phyloP scores from a whole-genome alignment of 1,284 basidiomycete genomes.

The Pseudozyma sp. region DNA sequence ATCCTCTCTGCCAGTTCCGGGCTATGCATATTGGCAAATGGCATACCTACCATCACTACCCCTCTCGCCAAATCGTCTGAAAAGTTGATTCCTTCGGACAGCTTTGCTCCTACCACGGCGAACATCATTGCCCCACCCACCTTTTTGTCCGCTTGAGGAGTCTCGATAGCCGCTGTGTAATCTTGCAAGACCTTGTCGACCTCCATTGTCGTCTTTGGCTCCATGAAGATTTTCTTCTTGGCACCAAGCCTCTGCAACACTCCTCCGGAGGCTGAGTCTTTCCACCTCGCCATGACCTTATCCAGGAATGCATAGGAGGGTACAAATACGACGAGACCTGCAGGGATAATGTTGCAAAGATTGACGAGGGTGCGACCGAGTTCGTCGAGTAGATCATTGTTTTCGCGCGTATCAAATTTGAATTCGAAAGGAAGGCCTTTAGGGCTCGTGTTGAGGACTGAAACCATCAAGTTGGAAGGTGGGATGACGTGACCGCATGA shows the following conservation, averaged over 20 bases:
- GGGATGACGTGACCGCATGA: conserved; percentile 96
- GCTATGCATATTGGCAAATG: conserved; percentile 91
- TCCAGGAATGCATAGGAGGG: conserved; percentile 90
- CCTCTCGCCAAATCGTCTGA: conserved; percentile 83
- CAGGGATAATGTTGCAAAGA: conserved; percentile 81
- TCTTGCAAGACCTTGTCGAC: conserved; percentile 83
- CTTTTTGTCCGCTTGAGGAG: background rate
- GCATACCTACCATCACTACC: conserved; percentile 87
- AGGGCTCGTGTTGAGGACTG: conserved; percentile 83
- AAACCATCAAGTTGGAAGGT: conserved; percentile 79
- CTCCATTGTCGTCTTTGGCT: conserved; percentile 81
- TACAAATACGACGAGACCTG: conserved; percentile 92
- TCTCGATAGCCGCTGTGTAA: conserved; percentile 76
- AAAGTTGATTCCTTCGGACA: conserved; percentile 97
- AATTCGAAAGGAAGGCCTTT: conserved; percentile 82
- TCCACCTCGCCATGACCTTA: conserved; percentile 78
- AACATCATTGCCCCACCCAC: conserved; percentile 71
- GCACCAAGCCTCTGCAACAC: conserved; percentile 75
- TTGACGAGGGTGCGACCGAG: conserved; percentile 86
- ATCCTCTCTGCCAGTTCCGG: conserved; percentile 90
- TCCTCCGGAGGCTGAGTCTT: conserved; percentile 71
- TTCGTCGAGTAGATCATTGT: conserved; percentile 80
- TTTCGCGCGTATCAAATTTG: conserved; percentile 82
- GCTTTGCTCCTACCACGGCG: conserved; percentile 94
- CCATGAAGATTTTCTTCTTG: conserved; percentile 90